phyloP scores from a whole-genome alignment of 805 yeast genomes.

The Candida broadrunensis region DNA sequence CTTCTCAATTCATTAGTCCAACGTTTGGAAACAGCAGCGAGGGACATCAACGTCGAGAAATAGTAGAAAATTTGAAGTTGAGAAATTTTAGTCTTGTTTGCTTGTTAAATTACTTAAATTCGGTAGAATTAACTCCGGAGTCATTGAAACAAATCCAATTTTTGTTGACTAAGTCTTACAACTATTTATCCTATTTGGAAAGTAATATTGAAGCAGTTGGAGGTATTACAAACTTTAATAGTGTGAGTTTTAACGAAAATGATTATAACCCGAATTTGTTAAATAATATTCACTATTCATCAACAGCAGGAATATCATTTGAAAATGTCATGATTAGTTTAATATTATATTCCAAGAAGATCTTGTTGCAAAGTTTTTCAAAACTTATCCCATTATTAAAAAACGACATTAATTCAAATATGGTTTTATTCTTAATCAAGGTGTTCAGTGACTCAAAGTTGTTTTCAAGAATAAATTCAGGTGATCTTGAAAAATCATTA shows the following conservation, averaged over 20 bases:
- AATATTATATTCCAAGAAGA: slow-evolving; percentile 34
- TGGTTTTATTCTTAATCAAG: slow-evolving; percentile 37
- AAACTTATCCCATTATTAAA: slow-evolving; percentile 29
- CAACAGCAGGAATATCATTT: slow-evolving; percentile 7
- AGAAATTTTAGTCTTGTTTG: slow-evolving; percentile 38
- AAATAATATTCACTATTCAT: slow-evolving; percentile 26
- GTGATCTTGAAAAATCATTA: slow-evolving; percentile 10
- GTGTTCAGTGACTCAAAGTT: slow-evolving; percentile 35
- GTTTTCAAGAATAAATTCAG: slow-evolving; percentile 17
- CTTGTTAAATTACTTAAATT: slow-evolving; percentile 34
- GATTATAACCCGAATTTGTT: slow-evolving; percentile 26
- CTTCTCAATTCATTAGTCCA: slow-evolving; percentile 36
- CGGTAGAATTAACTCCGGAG: slow-evolving; percentile 39
- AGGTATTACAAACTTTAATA: slow-evolving; percentile 28
- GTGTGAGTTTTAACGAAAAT: slow-evolving; percentile 23
- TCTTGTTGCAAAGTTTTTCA: slow-evolving; percentile 33
- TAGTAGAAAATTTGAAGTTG: slow-evolving; percentile 31
- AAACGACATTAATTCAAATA: slow-evolving; percentile 39
- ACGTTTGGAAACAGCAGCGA: slow-evolving; percentile 12
- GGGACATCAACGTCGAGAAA: slow-evolving; percentile 21
- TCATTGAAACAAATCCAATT: slow-evolving; percentile 39
- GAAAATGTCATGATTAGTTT: slow-evolving; percentile 28
- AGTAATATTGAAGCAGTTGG: slow-evolving; percentile 32
- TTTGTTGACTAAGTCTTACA: slow-evolving; percentile 38
- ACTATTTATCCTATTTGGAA: slow-evolving; percentile 38